Evolutionary conservation across 108 stramenopile species (phyloP), one percentile per base, ranked within the genome.

Genomic region (Heterococcus sp.): DNA sequence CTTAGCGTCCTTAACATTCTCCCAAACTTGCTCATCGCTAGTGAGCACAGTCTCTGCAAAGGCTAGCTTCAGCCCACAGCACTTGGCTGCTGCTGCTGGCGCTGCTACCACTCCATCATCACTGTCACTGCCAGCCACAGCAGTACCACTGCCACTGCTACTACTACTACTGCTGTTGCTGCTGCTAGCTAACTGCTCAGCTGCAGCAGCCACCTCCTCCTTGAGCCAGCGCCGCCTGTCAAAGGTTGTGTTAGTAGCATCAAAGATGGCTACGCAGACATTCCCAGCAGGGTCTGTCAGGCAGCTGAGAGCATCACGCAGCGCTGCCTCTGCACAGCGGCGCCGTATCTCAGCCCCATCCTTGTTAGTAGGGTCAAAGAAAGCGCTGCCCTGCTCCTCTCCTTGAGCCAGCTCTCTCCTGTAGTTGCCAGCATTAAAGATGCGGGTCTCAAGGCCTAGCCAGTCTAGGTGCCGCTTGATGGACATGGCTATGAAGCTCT

Each of bases 401-500:
- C 2, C 72, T 26, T 27, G 31, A 65, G 33, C 68, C 78, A 28
- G 65, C 66, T 0, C 64, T 8, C 78, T 26, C 21, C 78, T 14
- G 58, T 80, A 80, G 78, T 80, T 80, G 0, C 78, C 78, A 3
- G 78, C 78, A 64, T 80, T 80, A 64, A 80, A 80, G 32, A 72
- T 80, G 27, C 65, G 37, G 2, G 78, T 73, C 2, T 21, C 31
- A 21, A 80, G 40, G n/a, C 72, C 78, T n/a, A 80, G 72, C 78
- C 78, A 80, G 72, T 80, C 78, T 72, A 80, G 71, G 68, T 80
- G 79, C 27, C 79, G 69, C 79, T 80, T 80, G 30, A 80, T 80
- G 65, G 72, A 66, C 65, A 72, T 36, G 0, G 79, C 79, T 58
- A 80, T 80, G 79, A 72, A 80, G 26, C 63, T 69, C 72, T 80